Evolutionary conservation across 2,329 filamentous ascomycete genomes (phyloP).

Genomic region (Aspergillus alliaceus): DNA sequence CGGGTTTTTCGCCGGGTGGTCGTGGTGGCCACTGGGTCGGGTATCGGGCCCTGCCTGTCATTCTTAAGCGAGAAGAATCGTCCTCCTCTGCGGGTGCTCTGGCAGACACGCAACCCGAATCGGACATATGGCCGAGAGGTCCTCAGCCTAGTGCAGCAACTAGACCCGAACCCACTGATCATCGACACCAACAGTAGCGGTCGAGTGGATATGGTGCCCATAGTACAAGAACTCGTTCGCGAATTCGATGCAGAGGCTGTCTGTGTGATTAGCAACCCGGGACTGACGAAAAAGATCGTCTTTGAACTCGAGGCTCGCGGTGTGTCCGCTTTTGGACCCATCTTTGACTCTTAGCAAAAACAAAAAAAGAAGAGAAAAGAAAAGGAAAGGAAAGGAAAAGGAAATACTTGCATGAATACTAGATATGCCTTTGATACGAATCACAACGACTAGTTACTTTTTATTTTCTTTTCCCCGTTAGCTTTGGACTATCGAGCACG

Average conservation of each 20-base stretch:
- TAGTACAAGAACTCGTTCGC: constrained; percentile 21
- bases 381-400: no score
- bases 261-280: constrained; percentile 37
- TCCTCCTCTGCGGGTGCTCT: constrained; percentile 32
- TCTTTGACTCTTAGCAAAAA: neutral
- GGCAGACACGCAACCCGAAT: constrained; percentile 35
- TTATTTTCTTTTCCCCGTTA: no score
- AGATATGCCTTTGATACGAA: no score
- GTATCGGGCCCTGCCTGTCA: constrained; percentile 39
- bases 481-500: no score
- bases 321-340: constrained; percentile 29
- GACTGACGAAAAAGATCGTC: constrained; percentile 38
- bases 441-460: no score
- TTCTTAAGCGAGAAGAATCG: neutral
- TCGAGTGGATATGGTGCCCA: constrained; percentile 33
- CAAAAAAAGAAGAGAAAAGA: no score
- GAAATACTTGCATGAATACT: no score
- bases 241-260: constrained; percentile 38
- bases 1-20: constrained; percentile 38
- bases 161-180: constrained; percentile 36
- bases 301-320: constrained; percentile 41
- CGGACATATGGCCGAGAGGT: constrained; percentile 36
- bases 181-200: constrained; percentile 35
- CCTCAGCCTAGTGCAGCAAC: constrained; percentile 28
- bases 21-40: constrained; percentile 41